Conservation (phyloP, 139 green algal species). For the Picochlorum sp. region DNA sequence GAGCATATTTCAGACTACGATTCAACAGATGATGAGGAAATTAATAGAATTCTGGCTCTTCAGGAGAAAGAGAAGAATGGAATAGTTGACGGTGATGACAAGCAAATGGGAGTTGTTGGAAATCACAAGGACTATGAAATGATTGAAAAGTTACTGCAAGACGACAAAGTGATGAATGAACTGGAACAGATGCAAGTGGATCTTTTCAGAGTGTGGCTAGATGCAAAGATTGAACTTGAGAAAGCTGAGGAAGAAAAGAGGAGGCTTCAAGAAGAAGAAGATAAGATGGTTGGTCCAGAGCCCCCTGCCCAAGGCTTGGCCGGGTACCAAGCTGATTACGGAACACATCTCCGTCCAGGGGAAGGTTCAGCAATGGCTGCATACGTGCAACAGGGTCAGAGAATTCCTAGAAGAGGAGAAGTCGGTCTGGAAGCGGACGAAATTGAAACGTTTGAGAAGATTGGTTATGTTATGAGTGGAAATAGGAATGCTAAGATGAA, state of each 20-base stretch:
- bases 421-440: slow-evolving; percentile 77
- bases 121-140: neutral
- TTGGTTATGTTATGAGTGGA: slow-evolving; percentile 90
- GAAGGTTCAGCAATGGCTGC: slow-evolving; percentile 77
- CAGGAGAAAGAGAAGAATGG: neutral
- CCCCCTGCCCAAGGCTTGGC: slow-evolving; percentile 9
- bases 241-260: slow-evolving; percentile 3
- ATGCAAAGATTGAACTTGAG: neutral
- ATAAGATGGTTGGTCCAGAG: slow-evolving; percentile 48
- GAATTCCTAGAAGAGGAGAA: slow-evolving; percentile 92
- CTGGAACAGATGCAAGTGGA: slow-evolving; percentile 33
- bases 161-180: slow-evolving; percentile 10
- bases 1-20: neutral
- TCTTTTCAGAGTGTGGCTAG: slow-evolving; percentile 33
- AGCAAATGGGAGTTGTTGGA: neutral
- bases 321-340: slow-evolving; percentile 20
- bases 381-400: slow-evolving; percentile 84
- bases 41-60: neutral
- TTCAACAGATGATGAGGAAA: neutral
- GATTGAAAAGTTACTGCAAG: neutral
- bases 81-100: neutral
- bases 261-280: slow-evolving; percentile 15
- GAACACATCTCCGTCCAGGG: slow-evolving; percentile 49
- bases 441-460: slow-evolving; percentile 81
- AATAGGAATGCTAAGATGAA: slow-evolving; percentile 92